These are phyloP conservation scores for Salix arbutifolia DNA, from an alignment of 345 rosid genomes.

Conservation along the genomic window DNA sequence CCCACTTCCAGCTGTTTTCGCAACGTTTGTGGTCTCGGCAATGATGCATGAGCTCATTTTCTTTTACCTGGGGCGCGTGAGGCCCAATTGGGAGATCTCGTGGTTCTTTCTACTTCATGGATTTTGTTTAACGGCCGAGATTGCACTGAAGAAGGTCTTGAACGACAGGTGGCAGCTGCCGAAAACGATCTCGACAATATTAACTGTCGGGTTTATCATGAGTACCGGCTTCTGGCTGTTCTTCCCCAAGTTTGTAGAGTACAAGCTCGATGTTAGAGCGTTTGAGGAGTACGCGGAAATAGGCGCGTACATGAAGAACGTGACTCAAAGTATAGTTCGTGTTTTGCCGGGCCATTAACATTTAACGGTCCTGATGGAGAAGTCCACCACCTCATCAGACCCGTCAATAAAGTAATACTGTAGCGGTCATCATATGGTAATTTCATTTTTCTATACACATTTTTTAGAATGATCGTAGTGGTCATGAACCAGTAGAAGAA, in stretches of 20 bases:
- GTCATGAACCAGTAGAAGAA: too few relatives aligned
- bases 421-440: too few relatives aligned
- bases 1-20: conserved; percentile 29
- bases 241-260: conserved; percentile 26
- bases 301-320: conserved; percentile 10
- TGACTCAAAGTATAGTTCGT: neutral
- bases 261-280: conserved; percentile 21
- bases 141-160: conserved; percentile 19
- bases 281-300: conserved; percentile 44
- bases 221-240: conserved; percentile 31
- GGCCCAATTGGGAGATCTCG: conserved; percentile 46
- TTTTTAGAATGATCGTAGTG: too few relatives aligned
- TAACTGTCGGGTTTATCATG: conserved; percentile 32
- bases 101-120: conserved; percentile 59
- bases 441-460: too few relatives aligned
- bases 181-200: neutral
- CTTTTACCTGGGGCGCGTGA: conserved; percentile 45
- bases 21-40: conserved; percentile 47
- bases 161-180: conserved; percentile 15
- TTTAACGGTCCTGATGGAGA: neutral
- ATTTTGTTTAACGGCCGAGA: conserved; percentile 19
- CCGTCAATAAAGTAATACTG: too few relatives aligned
- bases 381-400: too few relatives aligned
- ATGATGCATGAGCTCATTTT: conserved; percentile 65
- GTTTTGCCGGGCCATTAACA: neutral